Evolutionary conservation across 352 stramenopile species (phyloP).

Genomic region (Phytopythium cucurbitacearum): DNA sequence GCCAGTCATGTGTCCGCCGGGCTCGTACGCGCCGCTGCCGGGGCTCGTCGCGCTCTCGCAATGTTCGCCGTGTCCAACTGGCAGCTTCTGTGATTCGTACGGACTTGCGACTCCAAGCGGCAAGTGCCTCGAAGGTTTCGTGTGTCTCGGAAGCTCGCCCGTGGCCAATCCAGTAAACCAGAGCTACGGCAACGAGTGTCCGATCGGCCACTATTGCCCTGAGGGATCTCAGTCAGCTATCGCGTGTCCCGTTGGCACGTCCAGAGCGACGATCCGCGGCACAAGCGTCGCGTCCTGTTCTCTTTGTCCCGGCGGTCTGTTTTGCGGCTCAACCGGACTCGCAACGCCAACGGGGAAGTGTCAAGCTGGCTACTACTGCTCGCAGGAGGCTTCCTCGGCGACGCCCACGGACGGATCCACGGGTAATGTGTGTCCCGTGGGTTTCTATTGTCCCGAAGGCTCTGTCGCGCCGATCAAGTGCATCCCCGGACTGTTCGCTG

Average conservation of each 20-base stretch:
- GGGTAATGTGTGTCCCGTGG: constrained; percentile 44
- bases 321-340: constrained; percentile 45
- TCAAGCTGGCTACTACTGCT: constrained; percentile 81
- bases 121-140: constrained; percentile 57
- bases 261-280: constrained; percentile 36
- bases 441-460: constrained; percentile 55
- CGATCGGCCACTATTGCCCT: constrained; percentile 70
- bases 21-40: constrained; percentile 47
- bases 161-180: constrained; percentile 48
- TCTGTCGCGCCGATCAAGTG: constrained; percentile 45
- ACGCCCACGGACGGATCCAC: constrained; percentile 44
- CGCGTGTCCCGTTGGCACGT: constrained; percentile 64
- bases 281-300: constrained; percentile 59
- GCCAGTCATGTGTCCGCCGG: constrained; percentile 58
- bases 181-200: constrained; percentile 56
- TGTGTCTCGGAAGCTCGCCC: constrained; percentile 50
- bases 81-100: constrained; percentile 88
- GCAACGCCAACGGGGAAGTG: constrained; percentile 55
- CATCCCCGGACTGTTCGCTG: constrained; percentile 32
- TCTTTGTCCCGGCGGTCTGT: constrained; percentile 52
- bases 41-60: constrained; percentile 64
- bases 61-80: constrained; percentile 77
- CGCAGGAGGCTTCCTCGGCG: constrained; percentile 28
- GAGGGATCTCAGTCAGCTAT: constrained; percentile 40
- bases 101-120: constrained; percentile 46